These are phyloP conservation scores for Blastobotrys buckinghamii DNA, from an alignment of 1,139 yeast species.

Conservation along the genomic window DNA sequence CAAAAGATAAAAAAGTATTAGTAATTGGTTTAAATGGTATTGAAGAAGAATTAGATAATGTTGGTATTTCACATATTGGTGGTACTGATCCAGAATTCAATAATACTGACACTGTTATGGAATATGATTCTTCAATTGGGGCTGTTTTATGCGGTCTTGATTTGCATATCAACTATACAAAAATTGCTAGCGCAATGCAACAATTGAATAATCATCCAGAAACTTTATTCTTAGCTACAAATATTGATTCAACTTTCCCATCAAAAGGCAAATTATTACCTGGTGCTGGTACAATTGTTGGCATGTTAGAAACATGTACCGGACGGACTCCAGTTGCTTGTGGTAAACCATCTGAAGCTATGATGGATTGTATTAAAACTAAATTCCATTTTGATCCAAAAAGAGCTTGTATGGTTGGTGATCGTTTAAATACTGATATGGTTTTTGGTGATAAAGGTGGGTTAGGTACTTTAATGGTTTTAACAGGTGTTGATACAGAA, in stretches of 20 bases:
- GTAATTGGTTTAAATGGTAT: slow-evolving; percentile 83
- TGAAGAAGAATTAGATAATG: slow-evolving; percentile 59
- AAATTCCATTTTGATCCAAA: slow-evolving; percentile 54
- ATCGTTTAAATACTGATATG: slow-evolving; percentile 91
- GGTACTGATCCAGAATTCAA: slow-evolving; percentile 49
- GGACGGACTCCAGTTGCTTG: slow-evolving; percentile 76
- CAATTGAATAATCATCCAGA: slow-evolving; percentile 58
- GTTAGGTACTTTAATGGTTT: slow-evolving; percentile 72
- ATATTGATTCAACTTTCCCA: slow-evolving; percentile 92
- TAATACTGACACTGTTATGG: slow-evolving; percentile 20
- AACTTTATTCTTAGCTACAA: slow-evolving; percentile 85
- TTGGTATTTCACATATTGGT: slow-evolving; percentile 68
- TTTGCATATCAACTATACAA: slow-evolving; percentile 67
- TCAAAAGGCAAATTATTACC: slow-evolving; percentile 78
- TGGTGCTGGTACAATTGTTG: slow-evolving; percentile 92
- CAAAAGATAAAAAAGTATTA: slow-evolving; percentile 71
- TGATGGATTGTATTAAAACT: slow-evolving; percentile 86
- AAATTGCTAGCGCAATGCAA: slow-evolving; percentile 75
- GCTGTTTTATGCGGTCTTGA: slow-evolving; percentile 90
- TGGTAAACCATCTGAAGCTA: slow-evolving; percentile 85
- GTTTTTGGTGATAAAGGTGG: slow-evolving; percentile 85
- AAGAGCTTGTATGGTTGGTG: slow-evolving; percentile 89
- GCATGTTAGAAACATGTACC: slow-evolving; percentile 67
- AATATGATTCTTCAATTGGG: slow-evolving; percentile 68
- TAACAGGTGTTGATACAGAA: slow-evolving; percentile 86